phyloP scores from a whole-genome alignment of 768 basidiomycete genomes.

The Lyophyllum shimeji region DNA sequence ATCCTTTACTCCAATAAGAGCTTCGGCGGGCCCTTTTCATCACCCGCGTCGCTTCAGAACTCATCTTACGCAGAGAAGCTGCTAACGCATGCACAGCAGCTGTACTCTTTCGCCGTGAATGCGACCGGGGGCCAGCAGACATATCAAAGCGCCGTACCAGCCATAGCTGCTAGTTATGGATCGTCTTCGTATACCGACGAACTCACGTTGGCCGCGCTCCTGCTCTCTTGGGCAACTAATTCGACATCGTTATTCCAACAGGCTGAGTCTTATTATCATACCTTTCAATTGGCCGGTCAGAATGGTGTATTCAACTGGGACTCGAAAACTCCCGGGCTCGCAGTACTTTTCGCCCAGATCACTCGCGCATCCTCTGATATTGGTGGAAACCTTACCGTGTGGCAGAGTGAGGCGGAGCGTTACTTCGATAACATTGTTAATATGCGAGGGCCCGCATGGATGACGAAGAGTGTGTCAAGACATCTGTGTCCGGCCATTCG shows the following conservation, averaged over 20 bases:
- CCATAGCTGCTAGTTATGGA: slow-evolving; percentile 60
- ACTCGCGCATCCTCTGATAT: slow-evolving; percentile 55
- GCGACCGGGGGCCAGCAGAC: slow-evolving; percentile 56
- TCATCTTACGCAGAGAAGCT: slow-evolving; percentile 70
- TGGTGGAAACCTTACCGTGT: slow-evolving; percentile 57
- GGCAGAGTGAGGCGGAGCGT: slow-evolving; percentile 68
- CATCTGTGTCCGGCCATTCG: not conserved
- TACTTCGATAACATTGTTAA: slow-evolving; percentile 77
- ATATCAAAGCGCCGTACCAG: slow-evolving; percentile 73
- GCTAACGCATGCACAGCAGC: slow-evolving; percentile 67
- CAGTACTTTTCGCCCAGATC: slow-evolving; percentile 75
- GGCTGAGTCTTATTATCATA: slow-evolving; percentile 59
- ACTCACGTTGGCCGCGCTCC: slow-evolving; percentile 70
- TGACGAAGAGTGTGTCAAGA: slow-evolving; percentile 56
- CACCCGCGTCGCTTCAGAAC: slow-evolving; percentile 70
- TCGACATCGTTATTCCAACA: slow-evolving; percentile 58
- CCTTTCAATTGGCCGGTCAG: slow-evolving; percentile 52
- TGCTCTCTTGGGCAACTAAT: slow-evolving; percentile 72
- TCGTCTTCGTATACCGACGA: slow-evolving; percentile 77
- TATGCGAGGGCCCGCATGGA: slow-evolving; percentile 48
- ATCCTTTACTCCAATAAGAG: slow-evolving; percentile 68
- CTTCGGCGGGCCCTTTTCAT: slow-evolving; percentile 48
- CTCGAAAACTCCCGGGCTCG: slow-evolving; percentile 72
- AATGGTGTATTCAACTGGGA: slow-evolving; percentile 88
- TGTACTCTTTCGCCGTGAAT: slow-evolving; percentile 77